A percentile compares a stretch with the other conserved stretches of the same genome.
These are phyloP conservation scores for Talaromyces stipitatus DNA, from an alignment of 495 filamentous ascomycete species.

Conservation along the genomic window DNA sequence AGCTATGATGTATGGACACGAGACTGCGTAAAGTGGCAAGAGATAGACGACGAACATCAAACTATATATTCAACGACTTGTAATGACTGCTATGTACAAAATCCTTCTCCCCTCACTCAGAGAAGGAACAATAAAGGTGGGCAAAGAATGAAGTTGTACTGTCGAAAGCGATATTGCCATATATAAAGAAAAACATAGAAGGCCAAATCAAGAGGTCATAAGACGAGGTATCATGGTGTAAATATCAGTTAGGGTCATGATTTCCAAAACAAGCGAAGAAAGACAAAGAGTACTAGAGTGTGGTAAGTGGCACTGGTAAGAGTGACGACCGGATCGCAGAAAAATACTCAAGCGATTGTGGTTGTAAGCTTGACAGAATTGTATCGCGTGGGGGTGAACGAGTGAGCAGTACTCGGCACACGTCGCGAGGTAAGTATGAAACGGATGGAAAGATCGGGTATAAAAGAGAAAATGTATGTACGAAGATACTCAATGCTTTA, in stretches of 20 bases:
- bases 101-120: neutral
- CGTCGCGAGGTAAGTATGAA: too few relatives aligned
- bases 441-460: too few relatives aligned
- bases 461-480: conserved; percentile 9
- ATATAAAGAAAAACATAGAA: neutral
- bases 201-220: neutral
- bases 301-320: neutral
- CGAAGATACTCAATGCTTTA: too few relatives aligned
- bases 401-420: too few relatives aligned
- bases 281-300: neutral
- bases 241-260: neutral
- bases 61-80: neutral
- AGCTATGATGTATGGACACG: too few relatives aligned
- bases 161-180: neutral
- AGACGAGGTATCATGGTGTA: neutral
- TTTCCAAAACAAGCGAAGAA: neutral
- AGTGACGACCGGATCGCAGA: conserved; percentile 8
- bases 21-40: neutral
- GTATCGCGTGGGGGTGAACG: too few relatives aligned
- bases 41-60: neutral
- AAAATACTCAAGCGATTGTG: conserved; percentile 5
- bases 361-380: too few relatives aligned
- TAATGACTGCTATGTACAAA: neutral
- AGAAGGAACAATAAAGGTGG: neutral
- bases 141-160: neutral